phyloP scores from a whole-genome alignment of 371 early-diverging fungal species.

The Cladochytrium tenue region DNA sequence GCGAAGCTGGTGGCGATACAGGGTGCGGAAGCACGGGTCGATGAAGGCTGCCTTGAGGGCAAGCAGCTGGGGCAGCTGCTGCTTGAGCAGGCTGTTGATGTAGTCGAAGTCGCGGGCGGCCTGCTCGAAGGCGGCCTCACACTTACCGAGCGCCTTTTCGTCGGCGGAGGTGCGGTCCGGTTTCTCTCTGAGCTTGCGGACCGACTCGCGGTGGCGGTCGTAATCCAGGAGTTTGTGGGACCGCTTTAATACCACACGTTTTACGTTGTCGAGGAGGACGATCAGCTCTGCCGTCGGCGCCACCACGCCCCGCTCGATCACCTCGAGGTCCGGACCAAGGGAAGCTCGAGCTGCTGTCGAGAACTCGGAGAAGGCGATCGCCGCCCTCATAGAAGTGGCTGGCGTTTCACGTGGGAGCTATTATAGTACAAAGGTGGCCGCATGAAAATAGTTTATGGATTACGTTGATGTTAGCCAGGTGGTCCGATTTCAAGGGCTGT shows the following conservation, averaged over 20 bases:
- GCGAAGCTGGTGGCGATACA: slow-evolving; percentile 70
- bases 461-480: too few relatives aligned
- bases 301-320: slow-evolving; percentile 72
- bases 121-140: slow-evolving; percentile 66
- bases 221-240: slow-evolving; percentile 82
- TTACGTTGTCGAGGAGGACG: slow-evolving; percentile 65
- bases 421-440: neutral
- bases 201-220: slow-evolving; percentile 71
- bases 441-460: too few relatives aligned
- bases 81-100: slow-evolving; percentile 66
- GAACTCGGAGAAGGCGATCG: slow-evolving; percentile 62
- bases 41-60: slow-evolving; percentile 59
- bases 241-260: slow-evolving; percentile 75
- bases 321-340: slow-evolving; percentile 70
- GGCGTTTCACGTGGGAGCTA: slow-evolving; percentile 27
- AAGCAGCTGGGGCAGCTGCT: slow-evolving; percentile 71
- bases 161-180: slow-evolving; percentile 67
- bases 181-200: slow-evolving; percentile 69
- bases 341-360: slow-evolving; percentile 64
- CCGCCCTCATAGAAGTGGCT: slow-evolving; percentile 63
- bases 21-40: slow-evolving; percentile 71
- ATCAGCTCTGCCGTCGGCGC: slow-evolving; percentile 67
- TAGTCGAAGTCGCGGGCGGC: slow-evolving; percentile 76
- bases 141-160: slow-evolving; percentile 70
- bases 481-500: too few relatives aligned